Evolutionary conservation across 495 filamentous ascomycete genomes (phyloP).

Genomic region (Talaromyces stipitatus): DNA sequence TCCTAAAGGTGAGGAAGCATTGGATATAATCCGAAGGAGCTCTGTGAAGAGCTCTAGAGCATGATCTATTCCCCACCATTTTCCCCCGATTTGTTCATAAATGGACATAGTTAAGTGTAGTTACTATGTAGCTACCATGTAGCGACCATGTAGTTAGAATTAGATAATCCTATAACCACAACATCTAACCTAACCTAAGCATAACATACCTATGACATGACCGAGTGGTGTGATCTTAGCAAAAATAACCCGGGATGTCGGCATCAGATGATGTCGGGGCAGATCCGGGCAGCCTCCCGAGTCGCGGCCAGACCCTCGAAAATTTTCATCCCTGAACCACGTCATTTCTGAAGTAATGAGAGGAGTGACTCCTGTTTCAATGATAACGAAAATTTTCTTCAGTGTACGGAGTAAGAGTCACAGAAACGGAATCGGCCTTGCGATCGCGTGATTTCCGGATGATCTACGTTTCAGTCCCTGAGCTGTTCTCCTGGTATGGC

Average conservation of each 20-base stretch:
- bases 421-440: not conserved
- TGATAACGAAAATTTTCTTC: not conserved
- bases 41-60: not conserved
- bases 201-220: not conserved
- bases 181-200: not conserved
- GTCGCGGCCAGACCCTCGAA: no score
- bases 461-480: not conserved
- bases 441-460: not conserved
- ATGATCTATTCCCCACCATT: not conserved
- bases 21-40: slow-evolving; percentile 46
- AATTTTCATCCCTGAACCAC: not conserved
- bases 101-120: no score
- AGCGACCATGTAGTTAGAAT: not conserved
- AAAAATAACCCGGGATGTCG: not conserved
- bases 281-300: no score
- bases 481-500: not conserved
- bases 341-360: not conserved
- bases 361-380: not conserved
- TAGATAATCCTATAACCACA: no score
- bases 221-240: not conserved
- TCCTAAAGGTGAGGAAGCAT: slow-evolving; percentile 66
- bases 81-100: not conserved
- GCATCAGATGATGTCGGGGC: not conserved
- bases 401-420: not conserved
- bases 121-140: no score